Base-by-base conservation (phyloP, 2,329 filamentous ascomycete species). In the Phialophora macrospora region DNA sequence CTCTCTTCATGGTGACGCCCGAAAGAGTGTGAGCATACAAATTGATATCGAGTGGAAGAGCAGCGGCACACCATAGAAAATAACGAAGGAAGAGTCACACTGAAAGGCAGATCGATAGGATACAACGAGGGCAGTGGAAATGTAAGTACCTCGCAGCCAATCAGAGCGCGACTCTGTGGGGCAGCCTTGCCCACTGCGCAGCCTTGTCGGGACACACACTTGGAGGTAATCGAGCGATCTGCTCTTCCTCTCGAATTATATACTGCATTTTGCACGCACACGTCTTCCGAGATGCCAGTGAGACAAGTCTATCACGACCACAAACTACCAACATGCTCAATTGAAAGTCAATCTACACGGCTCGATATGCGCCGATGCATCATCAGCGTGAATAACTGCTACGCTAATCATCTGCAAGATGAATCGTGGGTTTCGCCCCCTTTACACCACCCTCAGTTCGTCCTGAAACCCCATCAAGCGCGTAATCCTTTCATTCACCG, bases 401-500 rank as follows among this genome's bases (percentile, higher is more conserved):
- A n/a, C 38, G 17, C 14, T 41, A 44, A 44, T 5, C 6, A 12
- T n/a, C 34, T 17, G 38, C 17, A 44, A 44, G 17, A 20, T 8
- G n/a, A 44, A 44, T 4, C 38, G 17, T 44, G 38, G 38, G 17
- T 20, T 4, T 26, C n/a, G n/a, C n/a, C 4, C 14, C 48, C 52
- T 30, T 30, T 12, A 55, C 52, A 28, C 52, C 52, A 24, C 28
- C 17, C 52, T 55, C 51, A 62, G 30, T 24, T 62, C 26, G 28
- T 62, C 59, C 34, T 26, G 30, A 55, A 55, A 62, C 7, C 44
- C 49, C 14, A n/a, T 55, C 48, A 62, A 55, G 24, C 59, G 49
- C 59, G 22, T 32, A 17, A 62, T 54, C 34, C 59, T 62, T 24
- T 62, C 59, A 24, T 30, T 62, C 49, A 62, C 17, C 14, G 49